Base-by-base conservation (phyloP, 176 grass and related monocot genomes). In the Rhynchospora tenuis region DNA sequence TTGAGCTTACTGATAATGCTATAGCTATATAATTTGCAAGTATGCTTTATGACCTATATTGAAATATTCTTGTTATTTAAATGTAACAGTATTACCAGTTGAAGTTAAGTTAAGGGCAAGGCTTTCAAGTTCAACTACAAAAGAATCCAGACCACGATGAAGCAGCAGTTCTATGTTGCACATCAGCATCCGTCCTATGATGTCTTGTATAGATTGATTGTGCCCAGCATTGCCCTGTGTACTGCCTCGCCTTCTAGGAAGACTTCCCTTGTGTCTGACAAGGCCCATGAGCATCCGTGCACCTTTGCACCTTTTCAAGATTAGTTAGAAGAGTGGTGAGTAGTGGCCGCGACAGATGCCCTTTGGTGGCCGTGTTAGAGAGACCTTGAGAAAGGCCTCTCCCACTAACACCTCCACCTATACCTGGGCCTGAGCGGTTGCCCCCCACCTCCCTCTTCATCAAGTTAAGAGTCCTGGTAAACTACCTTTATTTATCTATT, bases 1-100 rank as follows among this genome's bases (percentile, higher is more conserved):
- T 80, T 50, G 91, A 90, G 23, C 44, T 94, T 57, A 56, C 77
- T 72, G 91, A n/a, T n/a, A n/a, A n/a, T n/a, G n/a, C n/a, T n/a
- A 93, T 68, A 85, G 86, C 73, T 84, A 87, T 50, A 44, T 80
- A 62, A 20, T 61, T 55, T 80, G 38, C 15, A 43, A 22, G 9
- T 45, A 58, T 62, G 1, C 4, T 59, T 80, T 59, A 6, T 42
- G 61, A 81, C 46, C 3, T 1, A 22, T 61, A 29, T 63, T 60
- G 60, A 29, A 54, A 44, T 80, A 33, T 28, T 59, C 16, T 15
- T 52, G 8, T 14, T 66, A 46, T 9, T 48, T 26, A 47, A 46
- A 26, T 26, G 28, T 28, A 64, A 63, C 43, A 66, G 66, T 15
- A 80, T n/a, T 58, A 59, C 22, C 38, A 82, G 80, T n/a, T n/a